These are phyloP conservation scores for Solanum pinnatisectum DNA, from an alignment of 257 asterid genomes.

Conservation along the genomic window DNA sequence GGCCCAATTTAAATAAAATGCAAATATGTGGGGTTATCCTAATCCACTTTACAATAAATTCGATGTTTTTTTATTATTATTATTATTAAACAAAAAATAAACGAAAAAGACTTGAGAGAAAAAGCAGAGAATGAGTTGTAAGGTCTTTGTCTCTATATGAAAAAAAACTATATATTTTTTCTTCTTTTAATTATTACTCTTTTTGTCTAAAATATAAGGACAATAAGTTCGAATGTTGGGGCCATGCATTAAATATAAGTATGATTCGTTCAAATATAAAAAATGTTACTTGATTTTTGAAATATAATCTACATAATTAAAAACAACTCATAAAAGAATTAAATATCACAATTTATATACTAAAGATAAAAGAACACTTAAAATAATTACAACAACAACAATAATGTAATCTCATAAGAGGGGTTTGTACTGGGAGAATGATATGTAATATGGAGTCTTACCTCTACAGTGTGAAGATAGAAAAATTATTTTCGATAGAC, in stretches of 20 bases:
- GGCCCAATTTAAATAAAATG: not conserved
- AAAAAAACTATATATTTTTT: not conserved
- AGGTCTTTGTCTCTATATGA: not conserved
- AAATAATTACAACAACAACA: not conserved
- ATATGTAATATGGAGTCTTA: fast-evolving
- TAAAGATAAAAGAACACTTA: not conserved
- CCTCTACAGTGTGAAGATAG: not conserved
- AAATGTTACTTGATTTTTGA: not conserved
- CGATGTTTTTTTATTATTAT: not conserved
- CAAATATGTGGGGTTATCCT: not conserved
- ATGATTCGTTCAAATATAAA: not conserved
- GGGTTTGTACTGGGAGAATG: fast-evolving
- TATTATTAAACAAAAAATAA: not conserved
- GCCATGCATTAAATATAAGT: not conserved
- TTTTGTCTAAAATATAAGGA: not conserved
- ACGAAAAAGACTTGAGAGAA: not conserved
- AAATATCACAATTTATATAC: not conserved
- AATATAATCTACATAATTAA: not conserved
- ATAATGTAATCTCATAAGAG: not conserved
- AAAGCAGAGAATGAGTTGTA: not conserved
- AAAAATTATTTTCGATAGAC: fast-evolving
- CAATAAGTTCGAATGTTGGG: not conserved
- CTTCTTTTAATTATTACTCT: not conserved
- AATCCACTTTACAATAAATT: not conserved
- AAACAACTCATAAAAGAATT: not conserved